A percentile compares a stretch with the other conserved stretches of the same genome.
phyloP scores from a whole-genome alignment of 2,329 filamentous ascomycete species.

The Beauveria bassiana region DNA sequence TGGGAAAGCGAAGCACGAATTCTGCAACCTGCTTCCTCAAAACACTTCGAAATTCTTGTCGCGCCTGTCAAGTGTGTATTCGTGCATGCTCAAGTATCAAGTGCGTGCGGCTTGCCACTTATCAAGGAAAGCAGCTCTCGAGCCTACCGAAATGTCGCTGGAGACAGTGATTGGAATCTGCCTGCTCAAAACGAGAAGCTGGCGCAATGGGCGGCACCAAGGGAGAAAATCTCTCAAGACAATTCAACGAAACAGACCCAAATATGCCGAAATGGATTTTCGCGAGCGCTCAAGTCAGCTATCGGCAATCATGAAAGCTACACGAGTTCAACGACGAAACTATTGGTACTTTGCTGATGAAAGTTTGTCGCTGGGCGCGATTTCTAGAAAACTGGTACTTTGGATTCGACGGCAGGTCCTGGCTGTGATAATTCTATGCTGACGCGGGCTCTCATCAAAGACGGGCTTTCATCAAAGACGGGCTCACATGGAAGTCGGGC shows the following conservation, averaged over 20 bases:
- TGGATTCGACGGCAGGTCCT: constrained; percentile 1
- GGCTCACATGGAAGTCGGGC: no score
- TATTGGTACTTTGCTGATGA: background rate
- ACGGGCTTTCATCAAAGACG: background rate
- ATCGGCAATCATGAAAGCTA: background rate
- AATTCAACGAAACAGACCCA: background rate
- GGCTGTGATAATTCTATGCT: constrained; percentile 2
- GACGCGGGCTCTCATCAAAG: background rate
- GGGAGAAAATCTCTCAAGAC: background rate
- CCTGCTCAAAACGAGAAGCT: background rate
- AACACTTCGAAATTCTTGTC: background rate
- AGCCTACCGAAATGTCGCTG: background rate
- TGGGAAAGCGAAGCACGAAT: background rate
- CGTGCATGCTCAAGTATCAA: constrained; percentile 1
- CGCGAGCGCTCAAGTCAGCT: background rate
- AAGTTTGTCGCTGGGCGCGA: background rate
- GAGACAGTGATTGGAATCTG: no score
- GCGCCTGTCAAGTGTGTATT: background rate
- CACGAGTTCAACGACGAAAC: background rate
- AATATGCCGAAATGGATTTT: background rate
- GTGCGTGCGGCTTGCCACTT: background rate
- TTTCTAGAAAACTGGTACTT: background rate
- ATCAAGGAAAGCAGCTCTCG: background rate
- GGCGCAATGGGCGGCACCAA: background rate
- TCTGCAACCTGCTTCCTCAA: background rate